Evolutionary conservation across 148 eudicot genomes (phyloP), one percentile per base, ranked within the genome.

Genomic region (Salicornia ramosissima): DNA sequence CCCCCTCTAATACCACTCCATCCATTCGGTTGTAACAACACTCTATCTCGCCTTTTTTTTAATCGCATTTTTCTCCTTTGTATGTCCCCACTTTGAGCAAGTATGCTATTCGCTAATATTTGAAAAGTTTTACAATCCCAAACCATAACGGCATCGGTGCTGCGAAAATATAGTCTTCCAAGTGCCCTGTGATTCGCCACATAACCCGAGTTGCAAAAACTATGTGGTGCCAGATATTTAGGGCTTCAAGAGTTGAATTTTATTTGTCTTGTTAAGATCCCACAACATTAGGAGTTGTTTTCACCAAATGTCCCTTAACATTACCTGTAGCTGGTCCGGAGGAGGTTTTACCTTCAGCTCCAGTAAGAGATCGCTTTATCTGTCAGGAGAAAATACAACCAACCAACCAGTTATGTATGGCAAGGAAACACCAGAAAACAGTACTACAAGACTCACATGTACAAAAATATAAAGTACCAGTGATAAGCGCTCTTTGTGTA

Each of bases 401-500:
- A 36, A 24, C 63, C 42, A 16, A 34, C 9, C 24, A 56, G 47
- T 62, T 24, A 69, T 6, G 31, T 34, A 56, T 2, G 21, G 67
- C 36, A 39, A 7, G 9, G 3, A 40, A 52, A 40, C 24, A 60
- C 21, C 9, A 39, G 28, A 67, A 24, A 61, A 67, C 26, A 69
- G 62, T 53, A 50, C 28, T n/a, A 67, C 26, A 69, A 66, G 47
- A 50, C 6, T 50, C n/a, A 34, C 31, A n/a, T 57, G 42, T 28
- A 60, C 18, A 53, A 29, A 49, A 15, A n/a, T 42, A 63, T 47
- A 42, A 64, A 28, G 36, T 86, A 91, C 97, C 82, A 78, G 83
- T 29, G 96, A 86, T 64, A 91, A 75, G 64, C 97, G 85, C 61
- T 89, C 97, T 67, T 80, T 83, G 62, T 89, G 97, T 54, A 80